Evolutionary conservation across 768 basidiomycete species (phyloP).

Genomic region (Leccinum obscurum): DNA sequence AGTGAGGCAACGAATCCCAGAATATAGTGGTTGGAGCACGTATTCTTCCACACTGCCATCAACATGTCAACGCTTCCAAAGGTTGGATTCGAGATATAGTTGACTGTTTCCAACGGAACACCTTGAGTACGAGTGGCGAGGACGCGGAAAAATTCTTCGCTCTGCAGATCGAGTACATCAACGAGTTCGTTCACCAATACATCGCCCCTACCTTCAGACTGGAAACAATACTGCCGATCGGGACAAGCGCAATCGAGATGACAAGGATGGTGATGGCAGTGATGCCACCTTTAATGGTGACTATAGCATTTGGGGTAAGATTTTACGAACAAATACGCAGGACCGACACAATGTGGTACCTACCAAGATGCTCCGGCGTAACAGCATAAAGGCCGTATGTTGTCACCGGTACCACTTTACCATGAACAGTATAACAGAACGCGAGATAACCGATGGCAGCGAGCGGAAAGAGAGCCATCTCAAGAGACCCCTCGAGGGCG

Average conservation of each 20-base stretch:
- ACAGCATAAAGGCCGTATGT: constrained; percentile 22
- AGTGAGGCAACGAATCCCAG: constrained; percentile 19
- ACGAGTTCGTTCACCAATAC: not conserved
- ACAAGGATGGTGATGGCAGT: constrained; percentile 30
- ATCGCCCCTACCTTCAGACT: constrained; percentile 15
- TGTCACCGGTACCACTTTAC: constrained; percentile 26
- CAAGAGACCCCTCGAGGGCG: constrained; percentile 3
- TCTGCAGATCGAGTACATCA: constrained; percentile 8
- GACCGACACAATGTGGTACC: not conserved
- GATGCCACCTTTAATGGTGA: constrained; percentile 29
- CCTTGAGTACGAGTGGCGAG: constrained; percentile 17
- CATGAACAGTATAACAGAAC: constrained; percentile 31
- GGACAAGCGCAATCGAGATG: constrained; percentile 29
- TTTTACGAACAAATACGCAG: not conserved
- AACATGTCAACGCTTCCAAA: constrained; percentile 20
- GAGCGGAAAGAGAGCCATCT: constrained; percentile 26
- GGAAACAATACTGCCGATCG: constrained; percentile 20
- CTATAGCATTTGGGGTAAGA: constrained; percentile 7
- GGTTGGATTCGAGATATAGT: constrained; percentile 24
- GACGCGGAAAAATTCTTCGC: constrained; percentile 32
- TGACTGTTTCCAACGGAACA: constrained; percentile 24
- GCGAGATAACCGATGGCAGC: constrained; percentile 29
- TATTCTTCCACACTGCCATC: constrained; percentile 14
- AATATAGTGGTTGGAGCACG: constrained; percentile 26
- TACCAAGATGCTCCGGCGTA: constrained; percentile 23